These are phyloP conservation scores for Leptosphaerulina australis DNA, from an alignment of 2,329 filamentous ascomycete species.

Conservation along the genomic window DNA sequence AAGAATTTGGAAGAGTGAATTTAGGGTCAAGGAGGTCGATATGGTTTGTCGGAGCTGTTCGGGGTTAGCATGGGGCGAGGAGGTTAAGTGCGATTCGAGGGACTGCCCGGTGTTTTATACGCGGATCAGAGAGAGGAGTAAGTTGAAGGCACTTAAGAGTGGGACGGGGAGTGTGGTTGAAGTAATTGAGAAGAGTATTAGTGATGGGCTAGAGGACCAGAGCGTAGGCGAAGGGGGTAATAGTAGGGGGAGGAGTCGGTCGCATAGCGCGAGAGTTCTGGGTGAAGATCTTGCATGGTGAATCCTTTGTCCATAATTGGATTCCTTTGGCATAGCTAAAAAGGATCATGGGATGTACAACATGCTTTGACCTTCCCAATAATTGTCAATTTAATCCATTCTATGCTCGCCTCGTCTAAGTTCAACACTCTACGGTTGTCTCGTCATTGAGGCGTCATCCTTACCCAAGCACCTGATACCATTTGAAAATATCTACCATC, in stretches of 20 bases:
- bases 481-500: neutral
- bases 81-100: slow-evolving; percentile 84
- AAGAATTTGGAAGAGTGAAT: slow-evolving; percentile 68
- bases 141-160: slow-evolving; percentile 29
- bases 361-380: neutral
- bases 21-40: slow-evolving; percentile 67
- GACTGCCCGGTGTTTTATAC: slow-evolving; percentile 94
- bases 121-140: slow-evolving; percentile 64
- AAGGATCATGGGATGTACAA: neutral
- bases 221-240: neutral
- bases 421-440: neutral
- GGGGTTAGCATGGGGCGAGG: slow-evolving; percentile 72
- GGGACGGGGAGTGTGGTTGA: slow-evolving; percentile 36
- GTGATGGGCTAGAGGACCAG: neutral
- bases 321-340: neutral
- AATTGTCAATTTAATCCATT: neutral
- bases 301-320: too few species aligned
- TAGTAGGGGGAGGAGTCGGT: neutral
- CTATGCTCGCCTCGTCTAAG: neutral
- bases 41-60: slow-evolving; percentile 82
- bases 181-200: slow-evolving; percentile 30
- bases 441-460: neutral
- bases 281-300: neutral
- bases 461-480: neutral
- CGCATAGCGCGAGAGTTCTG: neutral